Base-by-base conservation (phyloP, 768 basidiomycete species). In the Mycena floridula region DNA sequence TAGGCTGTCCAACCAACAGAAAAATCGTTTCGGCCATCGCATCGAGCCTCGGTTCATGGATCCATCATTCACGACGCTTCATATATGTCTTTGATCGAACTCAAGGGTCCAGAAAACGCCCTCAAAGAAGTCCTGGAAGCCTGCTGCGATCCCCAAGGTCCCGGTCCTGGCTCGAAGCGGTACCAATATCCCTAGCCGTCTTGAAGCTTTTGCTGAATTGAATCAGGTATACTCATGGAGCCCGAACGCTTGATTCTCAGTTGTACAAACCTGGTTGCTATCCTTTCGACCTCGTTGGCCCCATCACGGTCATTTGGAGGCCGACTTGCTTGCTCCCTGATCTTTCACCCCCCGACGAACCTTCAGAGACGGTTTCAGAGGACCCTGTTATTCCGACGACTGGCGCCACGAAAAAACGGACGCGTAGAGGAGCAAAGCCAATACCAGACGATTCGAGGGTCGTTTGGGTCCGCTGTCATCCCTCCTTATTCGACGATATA, bases 21-120 rank as follows among this genome's bases (percentile, higher is more conserved):
- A 57, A 99, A 97, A 57, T 75, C 90, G 0, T 95, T 86, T 59
- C 78, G 96, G 16, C 84, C 95, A 0, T 93, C 94, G 1, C 85
- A 96, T 63, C 79, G 95, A 24, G 93, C 96, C 3, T 78, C 90
- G 1, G 61, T 84, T 8, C 89, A 91, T 49, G 88, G 83, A 5
- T 83, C 84, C 1, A 92, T 96, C 43, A 62, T 95, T 1, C 90
- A 94, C 45, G 95, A 99, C 55, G 85, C 88, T 0, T 93, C 90
- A 2, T 97, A 97, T 62, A 78, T 73, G 51, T 79, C 81, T 0
- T 68, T 82, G 2, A 72, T 93, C 23, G 87, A 94, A 59, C 58
- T 97, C 5, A 74, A 72, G 41, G 91, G 88, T 2, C 69, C 74
- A 2, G 73, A 84, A 55, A 52, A 58, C 2, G 63, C 80, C 3